Percentiles rank a stretch among this genome's conserved stretches.
phyloP scores from a whole-genome alignment of 1,139 yeast species.

The Suhomyces coccinellae region DNA sequence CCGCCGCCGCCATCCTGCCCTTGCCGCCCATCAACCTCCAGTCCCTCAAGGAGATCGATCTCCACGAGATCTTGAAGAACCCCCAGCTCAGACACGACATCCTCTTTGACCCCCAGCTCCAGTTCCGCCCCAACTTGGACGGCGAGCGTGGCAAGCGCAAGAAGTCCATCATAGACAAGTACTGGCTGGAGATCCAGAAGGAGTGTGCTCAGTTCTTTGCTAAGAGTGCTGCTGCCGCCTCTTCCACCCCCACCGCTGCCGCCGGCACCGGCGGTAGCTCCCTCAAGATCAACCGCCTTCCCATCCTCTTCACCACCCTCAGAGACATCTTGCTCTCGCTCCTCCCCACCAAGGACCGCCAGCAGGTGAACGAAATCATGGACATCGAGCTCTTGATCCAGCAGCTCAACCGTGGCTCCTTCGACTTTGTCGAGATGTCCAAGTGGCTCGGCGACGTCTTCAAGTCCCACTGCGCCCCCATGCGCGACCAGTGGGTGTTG shows the following conservation, averaged over 20 bases:
- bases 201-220: constrained; percentile 54
- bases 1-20: constrained; percentile 28
- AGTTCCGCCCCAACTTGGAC: constrained; percentile 87
- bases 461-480: constrained; percentile 90
- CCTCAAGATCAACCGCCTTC: constrained; percentile 51
- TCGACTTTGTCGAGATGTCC: constrained; percentile 70
- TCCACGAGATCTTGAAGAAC: constrained; percentile 85
- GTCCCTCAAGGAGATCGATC: constrained; percentile 80
- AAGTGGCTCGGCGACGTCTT: constrained; percentile 70
- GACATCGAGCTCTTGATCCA: constrained; percentile 78
- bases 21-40: constrained; percentile 88
- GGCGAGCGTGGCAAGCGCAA: constrained; percentile 87
- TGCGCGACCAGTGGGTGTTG: constrained; percentile 89
- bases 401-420: constrained; percentile 66
- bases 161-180: constrained; percentile 71
- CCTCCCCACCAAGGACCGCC: constrained; percentile 76
- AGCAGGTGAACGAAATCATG: constrained; percentile 67
- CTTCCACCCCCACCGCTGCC: background rate
- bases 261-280: constrained; percentile 3
- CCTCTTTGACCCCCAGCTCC: constrained; percentile 87
- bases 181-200: constrained; percentile 75
- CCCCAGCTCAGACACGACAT: constrained; percentile 94
- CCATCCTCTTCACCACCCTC: constrained; percentile 70
- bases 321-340: constrained; percentile 74
- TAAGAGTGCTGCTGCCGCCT: constrained; percentile 8